Base-by-base conservation (phyloP, 176 grass and related monocot genomes). In the Aegilops speltoides region DNA sequence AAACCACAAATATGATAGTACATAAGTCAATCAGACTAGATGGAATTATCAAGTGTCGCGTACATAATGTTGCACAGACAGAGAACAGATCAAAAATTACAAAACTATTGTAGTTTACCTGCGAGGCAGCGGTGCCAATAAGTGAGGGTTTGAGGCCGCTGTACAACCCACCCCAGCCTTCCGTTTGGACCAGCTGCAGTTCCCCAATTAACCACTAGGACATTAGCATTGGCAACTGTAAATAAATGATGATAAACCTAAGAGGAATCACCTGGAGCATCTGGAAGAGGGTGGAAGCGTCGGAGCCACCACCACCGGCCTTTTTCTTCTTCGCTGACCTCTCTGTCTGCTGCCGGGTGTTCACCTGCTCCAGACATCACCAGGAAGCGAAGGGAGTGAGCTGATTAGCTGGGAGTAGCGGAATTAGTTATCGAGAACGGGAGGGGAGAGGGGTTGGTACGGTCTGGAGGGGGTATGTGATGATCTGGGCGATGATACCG, bases 141-240 rank as follows among this genome's bases (percentile, higher is more conserved):
- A 99, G 97, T 60, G 97, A 99, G 59, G 97, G 97, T 81, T 91
- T 99, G 38, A 99, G 94, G 10, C 97, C 94, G 43, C 97, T 99
- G 77, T 99, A 99, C 67, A 99, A 82, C 20, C 97, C 94, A 85
- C 89, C 88, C 94, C 86, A 94, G 20, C 97, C 97, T 96, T 99
- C 94, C 46, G 90, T 88, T 64, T 86, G 87, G 76, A 99, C 70
- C 52, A 96, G 80, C 97, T 98, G 88, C 79, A 90, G 69, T 76
- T 73, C 64, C 48, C 61, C 50, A 81, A 6, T 81, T 54, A 29
- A 32, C 57, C 77, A 76, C 80, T 50, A 70, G 23, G 17, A 16
- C 62, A 64, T 62, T 22, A 34, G 45, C 20, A 70, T 8, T 38
- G 13, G 38, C 50, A 32, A 14, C 22, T 14, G 34, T 8, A 26